Conservation (phyloP, 2,329 filamentous ascomycete genomes). For the Clonostachys sp. region DNA sequence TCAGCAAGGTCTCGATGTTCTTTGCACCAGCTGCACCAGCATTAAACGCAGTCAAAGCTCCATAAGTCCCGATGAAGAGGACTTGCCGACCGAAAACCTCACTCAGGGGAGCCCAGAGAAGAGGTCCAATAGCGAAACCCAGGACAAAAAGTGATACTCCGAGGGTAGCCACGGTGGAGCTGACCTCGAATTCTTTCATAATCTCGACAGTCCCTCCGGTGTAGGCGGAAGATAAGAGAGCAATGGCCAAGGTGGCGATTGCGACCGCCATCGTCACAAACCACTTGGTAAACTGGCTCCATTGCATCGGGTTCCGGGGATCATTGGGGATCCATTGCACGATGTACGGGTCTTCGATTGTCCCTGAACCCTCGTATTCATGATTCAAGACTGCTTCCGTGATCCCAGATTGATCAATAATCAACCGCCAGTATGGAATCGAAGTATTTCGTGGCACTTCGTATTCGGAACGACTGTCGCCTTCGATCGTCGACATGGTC, state of each 20-base stretch:
- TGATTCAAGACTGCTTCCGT: not conserved
- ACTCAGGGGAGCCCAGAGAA: slow-evolving; percentile 10
- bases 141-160: slow-evolving; percentile 56
- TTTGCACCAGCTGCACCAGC: slow-evolving; percentile 50
- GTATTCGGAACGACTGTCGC: too few relatives aligned
- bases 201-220: slow-evolving; percentile 37
- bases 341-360: slow-evolving; percentile 55
- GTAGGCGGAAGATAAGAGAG: slow-evolving; percentile 61
- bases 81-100: slow-evolving; percentile 33
- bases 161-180: slow-evolving; percentile 65
- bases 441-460: too few relatives aligned
- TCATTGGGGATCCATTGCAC: slow-evolving; percentile 63
- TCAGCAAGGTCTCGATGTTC: slow-evolving; percentile 52
- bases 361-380: slow-evolving; percentile 32
- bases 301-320: slow-evolving; percentile 57
- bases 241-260: slow-evolving; percentile 57
- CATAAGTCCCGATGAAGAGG: slow-evolving; percentile 55
- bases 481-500: too few relatives aligned
- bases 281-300: slow-evolving; percentile 53
- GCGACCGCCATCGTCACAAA: slow-evolving; percentile 54
- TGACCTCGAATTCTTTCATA: slow-evolving; percentile 62
- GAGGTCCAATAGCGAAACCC: slow-evolving; percentile 31
- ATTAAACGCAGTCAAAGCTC: slow-evolving; percentile 51
- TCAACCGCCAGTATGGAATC: too few relatives aligned
- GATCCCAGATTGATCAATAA: too few relatives aligned